Percentiles rank a stretch among this genome's conserved stretches.
Evolutionary conservation across 2,329 filamentous ascomycete species (phyloP).

Genomic region (Nothophoma quercina): DNA sequence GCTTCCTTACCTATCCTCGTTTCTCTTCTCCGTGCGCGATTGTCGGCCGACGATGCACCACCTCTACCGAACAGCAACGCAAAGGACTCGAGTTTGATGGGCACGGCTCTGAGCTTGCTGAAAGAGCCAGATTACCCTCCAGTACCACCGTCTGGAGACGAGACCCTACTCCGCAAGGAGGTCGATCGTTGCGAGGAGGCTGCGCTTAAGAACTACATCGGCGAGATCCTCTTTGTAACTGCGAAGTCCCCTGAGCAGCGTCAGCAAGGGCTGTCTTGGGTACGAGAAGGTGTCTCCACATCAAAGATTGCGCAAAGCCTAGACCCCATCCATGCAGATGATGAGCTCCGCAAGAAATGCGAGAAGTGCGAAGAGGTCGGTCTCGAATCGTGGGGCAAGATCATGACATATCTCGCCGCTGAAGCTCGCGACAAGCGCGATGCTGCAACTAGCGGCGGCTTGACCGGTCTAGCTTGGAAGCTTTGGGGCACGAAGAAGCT

Average conservation of each 20-base stretch:
- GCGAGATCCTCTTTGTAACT: conserved; percentile 85
- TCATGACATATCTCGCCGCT: conserved; percentile 72
- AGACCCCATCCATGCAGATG: conserved; percentile 54
- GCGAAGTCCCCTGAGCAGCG: conserved; percentile 52
- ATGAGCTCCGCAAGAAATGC: conserved; percentile 67
- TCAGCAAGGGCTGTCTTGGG: conserved; percentile 82
- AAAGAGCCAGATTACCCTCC: conserved; percentile 71
- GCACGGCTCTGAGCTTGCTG: conserved; percentile 45
- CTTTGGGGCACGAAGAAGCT: conserved; percentile 34
- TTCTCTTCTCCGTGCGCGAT: conserved; percentile 81
- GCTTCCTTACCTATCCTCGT: conserved; percentile 83
- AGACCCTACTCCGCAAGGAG: conserved; percentile 69
- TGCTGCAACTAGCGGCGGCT: conserved; percentile 27
- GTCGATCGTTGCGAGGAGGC: conserved; percentile 82
- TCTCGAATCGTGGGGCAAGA: conserved; percentile 81
- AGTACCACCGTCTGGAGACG: conserved; percentile 73
- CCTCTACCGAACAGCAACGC: conserved; percentile 28
- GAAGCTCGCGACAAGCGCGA: conserved; percentile 50
- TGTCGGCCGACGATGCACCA: conserved; percentile 60
- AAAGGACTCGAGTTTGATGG: conserved; percentile 34
- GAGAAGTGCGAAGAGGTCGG: conserved; percentile 79
- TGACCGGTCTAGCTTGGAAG: conserved; percentile 36
- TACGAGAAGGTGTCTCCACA: conserved; percentile 77
- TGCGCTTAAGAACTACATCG: conserved; percentile 86
- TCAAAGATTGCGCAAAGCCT: conserved; percentile 70